phyloP scores from a whole-genome alignment of 345 rosid species.

The Sisymbrium altissimum region DNA sequence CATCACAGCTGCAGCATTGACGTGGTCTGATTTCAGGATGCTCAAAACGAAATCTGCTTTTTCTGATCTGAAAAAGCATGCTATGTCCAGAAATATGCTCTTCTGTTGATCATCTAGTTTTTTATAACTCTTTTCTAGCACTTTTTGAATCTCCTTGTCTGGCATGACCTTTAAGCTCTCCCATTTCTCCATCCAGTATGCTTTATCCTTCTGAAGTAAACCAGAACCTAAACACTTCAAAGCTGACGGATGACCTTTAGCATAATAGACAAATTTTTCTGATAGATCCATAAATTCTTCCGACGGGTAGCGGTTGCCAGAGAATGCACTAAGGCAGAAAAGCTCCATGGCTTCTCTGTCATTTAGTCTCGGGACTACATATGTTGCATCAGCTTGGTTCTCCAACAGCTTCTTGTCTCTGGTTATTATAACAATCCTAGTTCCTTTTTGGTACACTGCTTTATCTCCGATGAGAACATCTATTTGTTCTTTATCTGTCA shows the following conservation, averaged over 20 bases:
- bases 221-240: slow-evolving; percentile 34
- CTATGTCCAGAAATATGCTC: slow-evolving; percentile 40
- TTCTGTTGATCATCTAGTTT: slow-evolving; percentile 20
- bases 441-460: slow-evolving; percentile 9
- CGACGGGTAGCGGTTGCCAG: neutral
- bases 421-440: slow-evolving; percentile 23
- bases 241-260: slow-evolving; percentile 38
- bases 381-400: neutral
- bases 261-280: neutral
- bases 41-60: neutral
- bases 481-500: slow-evolving; percentile 9
- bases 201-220: neutral
- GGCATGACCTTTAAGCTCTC: slow-evolving; percentile 10
- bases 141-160: slow-evolving; percentile 21
- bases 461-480: neutral
- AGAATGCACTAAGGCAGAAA: slow-evolving; percentile 19
- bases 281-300: slow-evolving; percentile 21
- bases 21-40: slow-evolving; percentile 16
- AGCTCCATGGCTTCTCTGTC: slow-evolving; percentile 28
- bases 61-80: slow-evolving; percentile 33
- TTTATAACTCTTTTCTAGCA: slow-evolving; percentile 30
- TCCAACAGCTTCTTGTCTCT: slow-evolving; percentile 32
- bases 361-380: slow-evolving; percentile 13
- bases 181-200: slow-evolving; percentile 25
- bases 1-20: slow-evolving; percentile 9